Evolutionary conservation across 1,139 yeast species (phyloP).

Genomic region (Sugiyamaella japonica): DNA sequence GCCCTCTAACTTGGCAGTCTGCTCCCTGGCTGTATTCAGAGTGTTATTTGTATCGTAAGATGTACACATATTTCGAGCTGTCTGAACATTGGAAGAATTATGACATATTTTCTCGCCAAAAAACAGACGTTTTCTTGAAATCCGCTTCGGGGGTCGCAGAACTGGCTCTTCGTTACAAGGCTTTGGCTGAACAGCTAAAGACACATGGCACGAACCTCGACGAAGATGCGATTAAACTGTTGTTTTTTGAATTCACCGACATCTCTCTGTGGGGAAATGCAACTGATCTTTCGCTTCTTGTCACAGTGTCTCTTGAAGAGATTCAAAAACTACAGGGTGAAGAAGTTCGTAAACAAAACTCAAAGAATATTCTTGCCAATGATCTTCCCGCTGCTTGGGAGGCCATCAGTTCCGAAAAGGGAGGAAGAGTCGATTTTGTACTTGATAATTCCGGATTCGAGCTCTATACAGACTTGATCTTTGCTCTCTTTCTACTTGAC

Average conservation of each 20-base stretch:
- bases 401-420: conserved; percentile 31
- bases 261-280: conserved; percentile 98
- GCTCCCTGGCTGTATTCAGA: conserved; percentile 94
- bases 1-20: conserved; percentile 62
- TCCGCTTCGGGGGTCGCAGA: conserved; percentile 80
- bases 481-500: conserved; percentile 74
- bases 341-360: conserved; percentile 78
- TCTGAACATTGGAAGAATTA: conserved; percentile 53
- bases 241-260: conserved; percentile 70
- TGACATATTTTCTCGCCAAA: conserved; percentile 72
- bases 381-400: conserved; percentile 73
- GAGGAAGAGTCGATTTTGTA: conserved; percentile 73
- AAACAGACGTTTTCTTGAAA: conserved; percentile 70
- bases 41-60: conserved; percentile 73
- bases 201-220: conserved; percentile 37
- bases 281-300: conserved; percentile 81
- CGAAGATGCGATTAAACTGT: conserved; percentile 48
- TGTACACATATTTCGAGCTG: conserved; percentile 51
- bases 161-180: conserved; percentile 67
- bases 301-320: conserved; percentile 72
- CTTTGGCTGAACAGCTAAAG: conserved; percentile 45
- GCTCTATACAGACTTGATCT: conserved; percentile 79
- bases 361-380: conserved; percentile 76
- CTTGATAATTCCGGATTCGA: conserved; percentile 96
- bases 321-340: conserved; percentile 90